Evolutionary conservation across 2,329 filamentous ascomycete species (phyloP).

Genomic region (Zalaria sp.): DNA sequence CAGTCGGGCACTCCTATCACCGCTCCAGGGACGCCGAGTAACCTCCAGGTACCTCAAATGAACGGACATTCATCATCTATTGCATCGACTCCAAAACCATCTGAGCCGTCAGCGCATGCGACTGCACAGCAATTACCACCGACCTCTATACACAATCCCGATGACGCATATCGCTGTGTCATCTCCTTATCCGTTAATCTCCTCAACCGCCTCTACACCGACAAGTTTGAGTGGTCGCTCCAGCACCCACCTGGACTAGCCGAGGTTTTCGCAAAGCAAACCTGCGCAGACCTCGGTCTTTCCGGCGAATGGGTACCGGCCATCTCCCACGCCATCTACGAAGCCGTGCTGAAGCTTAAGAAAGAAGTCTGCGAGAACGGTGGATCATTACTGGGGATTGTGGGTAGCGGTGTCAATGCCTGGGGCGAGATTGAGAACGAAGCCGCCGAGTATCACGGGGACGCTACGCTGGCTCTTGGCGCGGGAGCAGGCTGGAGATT

Average conservation of each 20-base stretch:
- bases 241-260: conserved; percentile 83
- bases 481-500: conserved; percentile 93
- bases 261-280: conserved; percentile 82
- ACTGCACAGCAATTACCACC: conserved; percentile 46
- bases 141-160: conserved; percentile 59
- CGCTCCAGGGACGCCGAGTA: conserved; percentile 12
- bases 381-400: conserved; percentile 42
- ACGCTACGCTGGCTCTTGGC: conserved; percentile 21
- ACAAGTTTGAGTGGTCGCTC: conserved; percentile 96
- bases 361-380: conserved; percentile 94
- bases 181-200: conserved; percentile 85
- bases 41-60: conserved; percentile 30
- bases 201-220: conserved; percentile 80
- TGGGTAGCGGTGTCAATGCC: conserved; percentile 55
- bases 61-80: conserved; percentile 33
- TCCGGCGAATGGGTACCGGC: conserved; percentile 87
- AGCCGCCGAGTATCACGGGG: conserved; percentile 47
- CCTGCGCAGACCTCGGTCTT: conserved; percentile 81
- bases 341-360: conserved; percentile 80
- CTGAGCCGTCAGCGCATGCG: conserved; percentile 49
- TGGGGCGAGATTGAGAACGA: conserved; percentile 76
- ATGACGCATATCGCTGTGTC: conserved; percentile 90
- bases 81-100: conserved; percentile 29
- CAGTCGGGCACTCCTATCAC: conserved; percentile 30
- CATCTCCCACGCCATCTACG: conserved; percentile 93